phyloP scores from a whole-genome alignment of 345 rosid species.

The Camelina sativa region DNA sequence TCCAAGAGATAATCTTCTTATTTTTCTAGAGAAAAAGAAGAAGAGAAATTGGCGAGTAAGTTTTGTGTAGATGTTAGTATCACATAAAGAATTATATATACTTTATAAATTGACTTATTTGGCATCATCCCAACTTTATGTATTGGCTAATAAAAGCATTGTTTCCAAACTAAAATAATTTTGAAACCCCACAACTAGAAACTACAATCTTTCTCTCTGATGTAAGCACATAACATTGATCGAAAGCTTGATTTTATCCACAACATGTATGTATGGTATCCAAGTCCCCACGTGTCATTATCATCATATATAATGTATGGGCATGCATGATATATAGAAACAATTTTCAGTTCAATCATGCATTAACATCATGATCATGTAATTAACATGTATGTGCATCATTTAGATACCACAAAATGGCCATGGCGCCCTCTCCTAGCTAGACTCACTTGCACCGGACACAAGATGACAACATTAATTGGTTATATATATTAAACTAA shows the following conservation, averaged over 20 bases:
- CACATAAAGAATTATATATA: conserved; percentile 23
- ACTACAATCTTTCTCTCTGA: conserved; percentile 48
- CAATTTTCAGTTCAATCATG: conserved; percentile 7
- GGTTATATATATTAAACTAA: neutral
- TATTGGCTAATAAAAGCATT: conserved; percentile 43
- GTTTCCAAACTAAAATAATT: conserved; percentile 56
- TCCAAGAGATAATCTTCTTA: conserved; percentile 22
- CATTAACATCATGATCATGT: conserved; percentile 29
- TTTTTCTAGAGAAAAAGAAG: neutral
- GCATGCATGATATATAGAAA: conserved; percentile 6
- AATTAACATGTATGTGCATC: neutral
- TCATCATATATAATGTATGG: conserved; percentile 31
- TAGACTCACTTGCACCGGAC: neutral
- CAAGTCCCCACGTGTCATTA: conserved; percentile 27
- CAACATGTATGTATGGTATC: conserved; percentile 31
- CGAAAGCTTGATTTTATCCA: conserved; percentile 58
- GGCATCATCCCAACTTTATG: conserved; percentile 44
- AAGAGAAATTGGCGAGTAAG: conserved; percentile 15
- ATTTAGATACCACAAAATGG: conserved; percentile 39
- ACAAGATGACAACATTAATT: conserved; percentile 13
- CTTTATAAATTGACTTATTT: conserved; percentile 60
- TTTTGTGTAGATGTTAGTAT: conserved; percentile 19
- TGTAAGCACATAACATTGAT: conserved; percentile 56
- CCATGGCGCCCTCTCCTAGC: conserved; percentile 14
- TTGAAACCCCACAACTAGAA: conserved; percentile 54